These are phyloP conservation scores for Amanita fuliginea DNA, from an alignment of 768 basidiomycete species.

Conservation along the genomic window DNA sequence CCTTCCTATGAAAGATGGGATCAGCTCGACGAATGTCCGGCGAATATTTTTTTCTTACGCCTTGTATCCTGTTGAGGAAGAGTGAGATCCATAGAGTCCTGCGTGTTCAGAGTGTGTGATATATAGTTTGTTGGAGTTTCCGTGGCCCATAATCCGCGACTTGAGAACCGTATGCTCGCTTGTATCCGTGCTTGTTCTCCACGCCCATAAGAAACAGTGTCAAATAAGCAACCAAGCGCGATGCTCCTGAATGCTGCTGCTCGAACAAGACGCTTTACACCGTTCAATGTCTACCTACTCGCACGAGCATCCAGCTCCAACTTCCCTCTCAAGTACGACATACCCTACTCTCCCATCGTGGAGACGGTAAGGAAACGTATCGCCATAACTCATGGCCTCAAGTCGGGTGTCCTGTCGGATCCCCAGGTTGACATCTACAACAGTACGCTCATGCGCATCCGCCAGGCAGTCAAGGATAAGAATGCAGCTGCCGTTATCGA, in stretches of 20 bases:
- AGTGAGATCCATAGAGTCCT: constrained; percentile 72
- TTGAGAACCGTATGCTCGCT: neutral
- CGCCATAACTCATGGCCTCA: neutral
- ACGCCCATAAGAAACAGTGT: neutral
- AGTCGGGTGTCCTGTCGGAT: constrained; percentile 5
- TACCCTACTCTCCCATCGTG: constrained; percentile 6
- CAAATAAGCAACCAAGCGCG: neutral
- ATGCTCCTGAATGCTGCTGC: constrained; percentile 9
- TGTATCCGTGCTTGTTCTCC: neutral
- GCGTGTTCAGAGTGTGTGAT: constrained; percentile 86
- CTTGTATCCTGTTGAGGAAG: constrained; percentile 65
- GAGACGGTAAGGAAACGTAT: constrained; percentile 10
- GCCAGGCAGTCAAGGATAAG: constrained; percentile 21
- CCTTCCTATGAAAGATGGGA: constrained; percentile 35
- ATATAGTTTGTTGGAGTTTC: constrained; percentile 79
- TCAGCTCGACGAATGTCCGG: constrained; percentile 5
- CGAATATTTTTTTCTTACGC: constrained; percentile 32
- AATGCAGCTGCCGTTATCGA: constrained; percentile 19
- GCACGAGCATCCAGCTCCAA: constrained; percentile 1
- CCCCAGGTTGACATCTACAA: constrained; percentile 16
- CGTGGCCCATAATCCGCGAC: constrained; percentile 58
- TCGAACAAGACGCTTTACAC: constrained; percentile 15
- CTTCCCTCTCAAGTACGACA: constrained; percentile 4
- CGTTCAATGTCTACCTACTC: constrained; percentile 30
- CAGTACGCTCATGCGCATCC: constrained; percentile 26